phyloP scores from a whole-genome alignment of 805 yeast species.

The Wickerhamomyces rabaulensis region DNA sequence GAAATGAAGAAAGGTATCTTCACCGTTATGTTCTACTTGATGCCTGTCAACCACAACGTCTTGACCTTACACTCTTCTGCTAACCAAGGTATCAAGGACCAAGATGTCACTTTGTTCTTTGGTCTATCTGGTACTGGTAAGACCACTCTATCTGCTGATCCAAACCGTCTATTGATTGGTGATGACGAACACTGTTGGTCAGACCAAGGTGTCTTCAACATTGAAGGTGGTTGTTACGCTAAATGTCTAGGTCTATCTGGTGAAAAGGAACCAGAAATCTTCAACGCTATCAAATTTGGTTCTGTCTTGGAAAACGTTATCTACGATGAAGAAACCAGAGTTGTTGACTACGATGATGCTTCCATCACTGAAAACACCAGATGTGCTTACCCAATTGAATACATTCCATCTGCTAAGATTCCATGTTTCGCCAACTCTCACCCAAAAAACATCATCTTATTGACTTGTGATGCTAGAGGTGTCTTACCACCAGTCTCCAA shows the following conservation, averaged over 20 bases:
- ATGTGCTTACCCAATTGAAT: slow-evolving; percentile 97
- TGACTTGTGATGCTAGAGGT: slow-evolving; percentile 98
- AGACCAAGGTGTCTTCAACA: slow-evolving; percentile 95
- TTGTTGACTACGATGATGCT: slow-evolving; percentile 79
- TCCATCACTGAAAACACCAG: slow-evolving; percentile 94
- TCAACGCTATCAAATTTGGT: slow-evolving; percentile 91
- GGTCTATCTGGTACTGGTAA: slow-evolving; percentile 98
- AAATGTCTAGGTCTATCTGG: slow-evolving; percentile 85
- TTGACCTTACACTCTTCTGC: slow-evolving; percentile 93
- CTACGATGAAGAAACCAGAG: slow-evolving; percentile 72
- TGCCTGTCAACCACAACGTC: slow-evolving; percentile 91
- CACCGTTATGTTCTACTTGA: slow-evolving; percentile 97
- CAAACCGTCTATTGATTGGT: slow-evolving; percentile 88
- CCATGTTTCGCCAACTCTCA: slow-evolving; percentile 89
- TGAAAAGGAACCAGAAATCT: slow-evolving; percentile 97
- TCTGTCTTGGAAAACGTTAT: slow-evolving; percentile 91
- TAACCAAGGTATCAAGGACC: slow-evolving; percentile 76
- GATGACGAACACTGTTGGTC: slow-evolving; percentile 99
- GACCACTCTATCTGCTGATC: slow-evolving; percentile 95
- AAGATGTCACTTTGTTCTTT: slow-evolving; percentile 92
- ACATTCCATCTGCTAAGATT: slow-evolving; percentile 90
- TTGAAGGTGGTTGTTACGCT: slow-evolving; percentile 99
- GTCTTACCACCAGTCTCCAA: slow-evolving; percentile 96
- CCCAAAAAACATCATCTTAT: slow-evolving; percentile 85
- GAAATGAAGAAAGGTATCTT: slow-evolving; percentile 99